phyloP scores from a whole-genome alignment of 331 rosid species.

The Spiraea crenata region DNA sequence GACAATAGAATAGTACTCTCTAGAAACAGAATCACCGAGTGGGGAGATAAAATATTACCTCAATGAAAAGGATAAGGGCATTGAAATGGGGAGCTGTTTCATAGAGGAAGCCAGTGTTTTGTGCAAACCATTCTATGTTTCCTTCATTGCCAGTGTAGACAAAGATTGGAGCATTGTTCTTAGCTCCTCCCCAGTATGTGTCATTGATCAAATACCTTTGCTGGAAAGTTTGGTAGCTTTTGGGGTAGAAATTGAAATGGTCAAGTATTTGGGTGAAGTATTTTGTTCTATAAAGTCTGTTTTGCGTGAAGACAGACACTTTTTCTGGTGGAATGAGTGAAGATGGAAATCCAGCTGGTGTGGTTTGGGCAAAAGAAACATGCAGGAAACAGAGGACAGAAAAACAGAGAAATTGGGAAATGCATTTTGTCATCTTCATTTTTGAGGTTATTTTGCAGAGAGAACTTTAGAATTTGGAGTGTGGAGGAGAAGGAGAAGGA shows the following conservation, averaged over 20 bases:
- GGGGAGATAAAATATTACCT: constrained; percentile 40
- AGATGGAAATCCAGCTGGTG: constrained; percentile 42
- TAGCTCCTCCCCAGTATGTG: constrained; percentile 78
- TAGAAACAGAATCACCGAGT: neutral
- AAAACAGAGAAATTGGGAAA: constrained; percentile 15
- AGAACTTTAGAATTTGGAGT: neutral
- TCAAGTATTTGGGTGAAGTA: constrained; percentile 83
- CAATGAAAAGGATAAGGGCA: constrained; percentile 78
- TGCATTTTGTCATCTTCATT: neutral
- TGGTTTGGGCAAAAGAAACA: constrained; percentile 8
- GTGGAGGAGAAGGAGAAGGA: neutral
- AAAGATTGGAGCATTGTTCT: constrained; percentile 67
- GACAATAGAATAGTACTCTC: neutral
- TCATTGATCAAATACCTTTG: constrained; percentile 82
- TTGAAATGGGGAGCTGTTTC: constrained; percentile 67
- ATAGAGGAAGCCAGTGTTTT: constrained; percentile 74
- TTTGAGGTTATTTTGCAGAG: constrained; percentile 3
- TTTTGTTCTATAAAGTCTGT: constrained; percentile 41
- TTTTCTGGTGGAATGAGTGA: constrained; percentile 32
- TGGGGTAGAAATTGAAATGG: constrained; percentile 73
- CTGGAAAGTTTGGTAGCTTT: constrained; percentile 64
- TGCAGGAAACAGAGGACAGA: constrained; percentile 18
- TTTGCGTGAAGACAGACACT: constrained; percentile 23
- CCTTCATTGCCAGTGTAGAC: constrained; percentile 96
- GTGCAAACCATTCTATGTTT: constrained; percentile 74